Base-by-base conservation (phyloP, 306 rosid genomes). In the Gastrolobium villosum region DNA sequence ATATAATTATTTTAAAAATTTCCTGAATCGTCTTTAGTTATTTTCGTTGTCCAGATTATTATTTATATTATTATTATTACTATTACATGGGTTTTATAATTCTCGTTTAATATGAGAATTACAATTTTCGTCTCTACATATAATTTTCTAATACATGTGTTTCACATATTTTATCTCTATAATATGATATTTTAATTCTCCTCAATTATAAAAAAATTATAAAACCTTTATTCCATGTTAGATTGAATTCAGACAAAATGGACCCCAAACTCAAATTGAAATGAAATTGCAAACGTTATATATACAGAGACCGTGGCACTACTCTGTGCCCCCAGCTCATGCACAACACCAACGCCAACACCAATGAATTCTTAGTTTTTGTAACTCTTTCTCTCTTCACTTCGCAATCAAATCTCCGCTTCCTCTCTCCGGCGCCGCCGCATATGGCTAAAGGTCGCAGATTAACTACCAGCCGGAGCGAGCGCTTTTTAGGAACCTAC, bases 381-480 rank as follows among this genome's bases (percentile, higher is more conserved):
- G 5, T 30, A 41, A 2, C 10, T 57, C 20, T 40, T n/a, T 4
- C 5, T 9, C 1, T 44, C 1, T 14, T 6, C 40, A 35, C 35
- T 57, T 60, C 50, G 0, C 36, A 37, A 41, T 61, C 36, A 40
- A 11, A 36, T 60, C 74, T 31, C 60, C 45, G 55, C 20, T 65
- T 52, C 45, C 59, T 0, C 39, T 11, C 8, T 0, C 56, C 43
- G 28, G 45, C 79, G 74, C 77, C 76, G 83, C 79, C 76, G 84
- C 43, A 13, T 10, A 95, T 95, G 99, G 97, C 97, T 30, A 93
- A 96, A 79, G 97, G 98, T 67, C 94, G 97, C 50, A 93, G 86
- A 81, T 75, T 90, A 81, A 86, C 97, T 0, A 65, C 82, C 15
- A 91, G 91, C 81, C 93, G 90, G 20, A 95, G 89, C 83, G 99